phyloP scores from a whole-genome alignment of 305 asterid genomes.

The Plantago rigida region DNA sequence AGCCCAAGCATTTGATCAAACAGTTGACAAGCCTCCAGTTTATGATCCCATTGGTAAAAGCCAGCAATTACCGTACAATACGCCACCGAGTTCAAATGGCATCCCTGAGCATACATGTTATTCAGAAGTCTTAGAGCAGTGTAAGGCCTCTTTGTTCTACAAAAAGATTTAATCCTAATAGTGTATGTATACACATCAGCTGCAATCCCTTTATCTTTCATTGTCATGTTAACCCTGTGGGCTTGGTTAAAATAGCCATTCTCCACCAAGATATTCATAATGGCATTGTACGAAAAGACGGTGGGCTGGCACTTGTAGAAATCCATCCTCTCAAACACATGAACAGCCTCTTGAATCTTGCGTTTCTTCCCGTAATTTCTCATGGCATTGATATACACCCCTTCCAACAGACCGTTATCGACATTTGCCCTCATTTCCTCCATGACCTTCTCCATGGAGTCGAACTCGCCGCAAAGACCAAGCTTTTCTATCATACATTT shows the following conservation, averaged over 20 bases:
- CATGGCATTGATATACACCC: conserved; percentile 65
- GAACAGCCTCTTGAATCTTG: conserved; percentile 65
- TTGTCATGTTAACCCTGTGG: conserved; percentile 74
- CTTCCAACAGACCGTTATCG: conserved; percentile 55
- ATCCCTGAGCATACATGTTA: conserved; percentile 71
- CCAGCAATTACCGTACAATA: conserved; percentile 77
- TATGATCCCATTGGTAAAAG: conserved; percentile 54
- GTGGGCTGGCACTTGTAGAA: conserved; percentile 70
- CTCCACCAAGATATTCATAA: conserved; percentile 82
- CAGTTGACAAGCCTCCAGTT: conserved; percentile 49
- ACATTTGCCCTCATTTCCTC: conserved; percentile 54
- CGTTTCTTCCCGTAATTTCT: conserved; percentile 65
- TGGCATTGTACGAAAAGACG: conserved; percentile 53
- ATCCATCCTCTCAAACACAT: conserved; percentile 87
- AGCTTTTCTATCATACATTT: conserved; percentile 76
- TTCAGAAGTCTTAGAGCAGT: conserved; percentile 82
- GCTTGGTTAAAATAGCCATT: conserved; percentile 68
- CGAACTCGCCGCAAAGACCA: conserved; percentile 59
- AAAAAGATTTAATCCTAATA: conserved; percentile 77
- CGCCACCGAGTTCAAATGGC: conserved; percentile 61
- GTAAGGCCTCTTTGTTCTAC: conserved; percentile 63
- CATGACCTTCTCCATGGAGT: conserved; percentile 61
- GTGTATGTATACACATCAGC: conserved; percentile 85
- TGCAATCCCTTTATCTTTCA: conserved; percentile 59
- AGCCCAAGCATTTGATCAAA: conserved; percentile 64